Base-by-base conservation (phyloP, 371 early-diverging fungal species). In the Mortierella sp. region DNA sequence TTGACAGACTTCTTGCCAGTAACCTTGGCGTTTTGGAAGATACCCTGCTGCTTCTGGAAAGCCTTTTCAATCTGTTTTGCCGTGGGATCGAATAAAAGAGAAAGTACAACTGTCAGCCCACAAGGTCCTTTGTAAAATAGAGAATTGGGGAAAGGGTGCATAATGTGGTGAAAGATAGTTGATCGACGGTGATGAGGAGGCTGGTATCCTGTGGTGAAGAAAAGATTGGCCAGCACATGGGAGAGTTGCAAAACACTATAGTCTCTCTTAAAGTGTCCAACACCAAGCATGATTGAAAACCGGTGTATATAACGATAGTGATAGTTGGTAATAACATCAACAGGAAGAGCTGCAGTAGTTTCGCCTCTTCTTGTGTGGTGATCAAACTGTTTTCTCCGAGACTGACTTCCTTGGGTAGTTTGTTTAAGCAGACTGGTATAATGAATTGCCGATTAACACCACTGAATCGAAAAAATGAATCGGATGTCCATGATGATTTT, bases 1-100 rank as follows among this genome's bases (percentile, higher is more conserved):
- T 90, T 91, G 86, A 78, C 86, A 86, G 90, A 86, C 93, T 94
- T 94, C 91, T 93, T 92, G 86, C 86, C 88, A 74, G 86, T 66
- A 87, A 88, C 87, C 93, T 95, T 97, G 92, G 91, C 89, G 95
- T 94, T 96, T 83, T 92, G 93, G 95, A 98, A 99, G 88, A 97
- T 94, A 78, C 95, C 96, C 84, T 88, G 93, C 90, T 98, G 99
- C 93, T 97, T 97, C 88, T 97, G 97, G 94, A 94, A 98, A 83
- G 97, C 95, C 89, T 95, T 96, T 88, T 93, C 93, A 84, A 90
- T 88, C 90, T 92, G 80, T 57, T 45, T 54, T 5, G 5, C 28
- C 3, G 22, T 22, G 8, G 1, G 54, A 26, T 54, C 54, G 54
- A 26, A 54, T 54, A 26, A 54, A 26, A 28, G 22, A 54, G 26